Evolutionary conservation across 2,329 filamentous ascomycete genomes (phyloP), one percentile per base, ranked within the genome.

Genomic region (Pestalotiopsis fici): DNA sequence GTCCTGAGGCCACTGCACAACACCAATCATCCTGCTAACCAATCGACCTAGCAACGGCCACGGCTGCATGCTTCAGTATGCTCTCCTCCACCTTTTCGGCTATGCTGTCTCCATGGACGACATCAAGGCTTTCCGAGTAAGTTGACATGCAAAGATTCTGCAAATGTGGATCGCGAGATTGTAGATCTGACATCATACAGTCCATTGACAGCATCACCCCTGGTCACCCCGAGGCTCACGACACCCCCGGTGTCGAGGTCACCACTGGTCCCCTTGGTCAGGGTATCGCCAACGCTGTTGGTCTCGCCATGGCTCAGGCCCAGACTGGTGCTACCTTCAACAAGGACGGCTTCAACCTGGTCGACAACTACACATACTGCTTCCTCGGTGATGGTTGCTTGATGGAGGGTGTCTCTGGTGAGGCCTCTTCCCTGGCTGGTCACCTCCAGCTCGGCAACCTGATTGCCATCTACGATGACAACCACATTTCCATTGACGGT

Each of bases 41-140:
- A 21, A 18, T 15, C 39, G 62, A 64, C 62, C 64, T 76, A 98
- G 95, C 70, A 99, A 99, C 87, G 96, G 96, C 76, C 96, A 99
- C 86, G 96, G 92, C 76, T 99, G 96, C 90, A 97, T 99, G 95
- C 93, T 99, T 69, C 96, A 98, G 83, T 99, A 99, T 91, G 93
- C 95, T 78, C 89, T 99, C 75, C 92, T 99, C 77, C 96, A 99
- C 87, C 88, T 99, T 67, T 97, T 95, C 83, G 96, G 96, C 82
- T 99, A 97, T 82, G 89, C 85, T 71, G 76, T 99, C 75, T 88
- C 89, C 78, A 86, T 99, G 70, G 93, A 99, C 78, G 96, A 98
- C 84, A 83, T 99, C 75, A 99, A 98, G 90, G 84, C 86, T 76
- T 99, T 99, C 93, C 92, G 96, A 83, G 94, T 97, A 90, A 82